Percentiles rank a stretch among this genome's conserved stretches.
These are phyloP conservation scores for Parafenestella ontariensis DNA, from an alignment of 2,329 filamentous ascomycete genomes.

Conservation along the genomic window DNA sequence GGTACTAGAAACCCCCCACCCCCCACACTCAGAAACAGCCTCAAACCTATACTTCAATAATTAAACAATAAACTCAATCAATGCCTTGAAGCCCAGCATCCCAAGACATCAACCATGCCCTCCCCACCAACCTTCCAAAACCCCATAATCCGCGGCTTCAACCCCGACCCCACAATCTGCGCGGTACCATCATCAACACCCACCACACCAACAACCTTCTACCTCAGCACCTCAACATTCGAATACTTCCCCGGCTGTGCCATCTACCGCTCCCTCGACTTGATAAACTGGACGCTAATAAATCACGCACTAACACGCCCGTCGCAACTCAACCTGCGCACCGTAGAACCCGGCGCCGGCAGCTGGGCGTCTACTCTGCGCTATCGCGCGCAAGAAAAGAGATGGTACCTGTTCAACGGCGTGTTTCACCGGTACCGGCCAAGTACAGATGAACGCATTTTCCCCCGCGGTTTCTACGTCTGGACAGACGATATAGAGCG, in stretches of 20 bases:
- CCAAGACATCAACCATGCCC: too few relatives aligned
- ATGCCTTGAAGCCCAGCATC: too few relatives aligned
- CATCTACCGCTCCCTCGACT: constrained; percentile 59
- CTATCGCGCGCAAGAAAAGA: constrained; percentile 17
- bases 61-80: too few relatives aligned
- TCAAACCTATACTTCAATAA: too few relatives aligned
- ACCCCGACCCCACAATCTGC: constrained; percentile 58
- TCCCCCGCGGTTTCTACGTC: constrained; percentile 59
- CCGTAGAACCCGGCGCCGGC: constrained; percentile 30
- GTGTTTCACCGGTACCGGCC: constrained; percentile 36
- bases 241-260: constrained; percentile 61
- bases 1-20: too few relatives aligned
- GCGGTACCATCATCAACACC: constrained; percentile 54
- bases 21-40: too few relatives aligned
- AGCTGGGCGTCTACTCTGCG: constrained; percentile 32
- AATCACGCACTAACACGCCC: constrained; percentile 46
- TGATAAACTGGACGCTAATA: constrained; percentile 59
- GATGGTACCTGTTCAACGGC: constrained; percentile 27
- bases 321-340: constrained; percentile 46
- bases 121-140: constrained; percentile 35
- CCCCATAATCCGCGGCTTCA: constrained; percentile 58
- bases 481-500: constrained; percentile 27
- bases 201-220: constrained; percentile 28
- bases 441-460: constrained; percentile 43
- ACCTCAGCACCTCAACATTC: constrained; percentile 57